Base-by-base conservation (phyloP, 2,329 filamentous ascomycete species). In the Aspergillus hortae region DNA sequence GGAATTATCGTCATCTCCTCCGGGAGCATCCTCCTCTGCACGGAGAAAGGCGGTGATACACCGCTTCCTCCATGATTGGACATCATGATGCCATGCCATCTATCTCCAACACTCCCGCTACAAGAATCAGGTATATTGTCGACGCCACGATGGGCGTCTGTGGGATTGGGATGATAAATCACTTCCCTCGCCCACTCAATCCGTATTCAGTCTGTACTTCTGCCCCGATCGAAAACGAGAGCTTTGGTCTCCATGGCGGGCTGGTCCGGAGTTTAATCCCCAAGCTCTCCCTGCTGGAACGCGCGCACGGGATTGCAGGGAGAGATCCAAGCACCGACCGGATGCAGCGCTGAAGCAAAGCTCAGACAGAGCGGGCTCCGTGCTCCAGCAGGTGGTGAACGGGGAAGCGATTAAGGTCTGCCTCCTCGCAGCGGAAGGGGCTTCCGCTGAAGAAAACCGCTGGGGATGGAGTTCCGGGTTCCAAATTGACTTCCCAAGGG, bases 1-100 rank as follows among this genome's bases (percentile, higher is more conserved):
- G 6, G 27, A 38, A 7, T 50, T 44, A 52, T 44, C 48, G 21
- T 46, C 54, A 53, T 25, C 46, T 17, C 17, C 46, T 17, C 17
- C 46, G 11, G 46, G 30, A 35, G n/a, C 27, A 36, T 25, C 59
- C 55, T 49, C 54, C 53, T 44, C 46, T 49, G 48, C 47, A 44
- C 25, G 35, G 32, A 9, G 56, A 60, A 40, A 45, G 41, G 57
- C 56, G 56, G 56, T 60, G 58, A 61, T 61, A 55, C 56, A 61
- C 58, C 57, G 53, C 56, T 56, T 33, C 42, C 17, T 47, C 49
- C 35, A 49, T 48, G 36, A 57, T 59, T 59, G 55, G 56, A 27
- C 41, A 41, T 48, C 11, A 46, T 33, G 48, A 23, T 53, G 54
- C 56, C 52, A 57, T 30, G 27, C 9, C 27, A 30, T 30, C 27